These are phyloP conservation scores for Kwoniella sp. DNA, from an alignment of 768 basidiomycete genomes.

Conservation along the genomic window DNA sequence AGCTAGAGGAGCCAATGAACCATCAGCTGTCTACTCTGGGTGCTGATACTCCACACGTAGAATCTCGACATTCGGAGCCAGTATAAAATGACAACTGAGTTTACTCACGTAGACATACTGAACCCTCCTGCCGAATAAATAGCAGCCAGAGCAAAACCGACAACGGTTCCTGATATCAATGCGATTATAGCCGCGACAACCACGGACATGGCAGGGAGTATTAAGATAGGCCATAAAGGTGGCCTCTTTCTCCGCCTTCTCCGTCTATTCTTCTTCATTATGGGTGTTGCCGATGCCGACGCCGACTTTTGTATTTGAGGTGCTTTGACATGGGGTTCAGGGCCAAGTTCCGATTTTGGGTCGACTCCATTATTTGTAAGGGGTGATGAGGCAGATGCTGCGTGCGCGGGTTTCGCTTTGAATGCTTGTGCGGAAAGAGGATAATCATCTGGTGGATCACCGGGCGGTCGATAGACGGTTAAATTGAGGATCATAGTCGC, in stretches of 20 bases:
- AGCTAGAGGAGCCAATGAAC: slow-evolving; percentile 22
- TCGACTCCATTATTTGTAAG: too few relatives aligned
- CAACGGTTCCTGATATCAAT: slow-evolving; percentile 40
- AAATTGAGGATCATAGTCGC: slow-evolving; percentile 39
- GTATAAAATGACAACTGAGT: too few relatives aligned
- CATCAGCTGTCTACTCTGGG: not conserved
- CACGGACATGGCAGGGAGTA: slow-evolving; percentile 31
- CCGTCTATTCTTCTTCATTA: not conserved
- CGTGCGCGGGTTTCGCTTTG: not conserved
- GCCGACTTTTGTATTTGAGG: not conserved
- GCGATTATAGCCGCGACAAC: slow-evolving; percentile 32
- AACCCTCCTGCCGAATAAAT: slow-evolving; percentile 50
- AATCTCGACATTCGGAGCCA: not conserved
- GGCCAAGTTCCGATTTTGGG: too few relatives aligned
- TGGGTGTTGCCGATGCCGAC: not conserved
- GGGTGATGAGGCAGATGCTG: not conserved
- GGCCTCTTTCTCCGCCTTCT: slow-evolving; percentile 35
- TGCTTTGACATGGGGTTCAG: not conserved
- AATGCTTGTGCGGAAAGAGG: not conserved
- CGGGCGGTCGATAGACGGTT: slow-evolving; percentile 20
- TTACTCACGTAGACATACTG: slow-evolving; percentile 51
- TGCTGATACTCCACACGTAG: not conserved
- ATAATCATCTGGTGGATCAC: slow-evolving; percentile 1
- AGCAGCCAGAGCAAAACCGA: slow-evolving; percentile 50
- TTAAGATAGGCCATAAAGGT: slow-evolving; percentile 46